Base-by-base conservation (phyloP, 768 basidiomycete species). In the Rubroboletus pulcherrimus region DNA sequence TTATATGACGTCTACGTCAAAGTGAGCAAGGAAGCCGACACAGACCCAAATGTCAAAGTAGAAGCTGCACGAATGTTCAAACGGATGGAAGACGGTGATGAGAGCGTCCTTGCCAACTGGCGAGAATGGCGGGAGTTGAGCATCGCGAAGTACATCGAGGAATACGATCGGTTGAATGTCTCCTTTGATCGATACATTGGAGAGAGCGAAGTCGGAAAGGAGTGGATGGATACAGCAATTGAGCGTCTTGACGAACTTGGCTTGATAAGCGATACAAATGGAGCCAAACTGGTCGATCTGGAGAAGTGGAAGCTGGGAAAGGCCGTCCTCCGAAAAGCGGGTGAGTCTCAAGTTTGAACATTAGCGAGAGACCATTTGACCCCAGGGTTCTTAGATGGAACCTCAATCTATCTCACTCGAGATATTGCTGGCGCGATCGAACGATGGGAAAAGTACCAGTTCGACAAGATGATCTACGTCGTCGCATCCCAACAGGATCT, bases 371-470 rank as follows among this genome's bases (percentile, higher is more conserved):
- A 11, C 30, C 2, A 4, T 11, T 29, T 54, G 42, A 67, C 21
- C 8, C 19, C 3, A 1, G 4, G 0, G 33, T 39, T 10, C 15
- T 2, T 63, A 95, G 94, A 97, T 59, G 94, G 94, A 17, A 94
- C 93, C 9, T 91, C 90, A 0, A 93, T 95, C 60, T 97, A 97
- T 71, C 82, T 96, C 50, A 94, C 92, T 9, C 92, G 96, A 47
- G 96, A 99, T 72, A 93, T 99, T 56, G 95, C 87, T 45, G 96
- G 88, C 21, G 94, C 95, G 1, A 86, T 89, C 60, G 91, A 98
- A 73, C 89, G 95, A 53, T 92, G 87, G 75, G 87, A 93, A 63
- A 86, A 91, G 68, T 93, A 94, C 80, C 83, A 90, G 56, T 94
- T 88, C 58, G 86, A 91, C 77, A 86, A 85, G 72, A 93, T 96